A percentile compares a stretch with the other conserved stretches of the same genome.
Conservation (phyloP, 768 basidiomycete species). For the Pleurotus salmoneostramineus region DNA sequence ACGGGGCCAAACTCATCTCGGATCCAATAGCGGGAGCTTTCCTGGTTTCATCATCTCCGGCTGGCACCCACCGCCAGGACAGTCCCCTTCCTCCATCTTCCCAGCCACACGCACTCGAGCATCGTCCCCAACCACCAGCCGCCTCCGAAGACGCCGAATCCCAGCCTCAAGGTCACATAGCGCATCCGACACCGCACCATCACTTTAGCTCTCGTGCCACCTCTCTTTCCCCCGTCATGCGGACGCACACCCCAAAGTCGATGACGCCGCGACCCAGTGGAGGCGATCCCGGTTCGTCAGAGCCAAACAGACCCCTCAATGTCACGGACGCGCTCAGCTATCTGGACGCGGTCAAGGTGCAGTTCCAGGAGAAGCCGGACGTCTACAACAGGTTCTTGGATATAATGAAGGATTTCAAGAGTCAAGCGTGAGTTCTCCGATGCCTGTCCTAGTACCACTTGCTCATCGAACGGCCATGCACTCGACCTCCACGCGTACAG, state of each 20-base stretch:
- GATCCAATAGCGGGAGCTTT: slow-evolving; percentile 2
- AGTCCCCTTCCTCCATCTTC: background rate
- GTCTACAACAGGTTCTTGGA: slow-evolving; percentile 94
- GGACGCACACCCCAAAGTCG: slow-evolving; percentile 27
- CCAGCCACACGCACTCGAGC: background rate
- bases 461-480: background rate
- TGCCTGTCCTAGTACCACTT: background rate
- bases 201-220: background rate
- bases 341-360: slow-evolving; percentile 35
- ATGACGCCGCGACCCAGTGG: slow-evolving; percentile 37
- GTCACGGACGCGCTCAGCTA: slow-evolving; percentile 93
- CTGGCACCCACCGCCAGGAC: background rate
- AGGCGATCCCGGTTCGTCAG: slow-evolving; percentile 25
- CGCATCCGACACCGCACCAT: background rate
- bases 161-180: background rate
- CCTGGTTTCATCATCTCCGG: background rate
- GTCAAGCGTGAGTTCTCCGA: slow-evolving; percentile 68
- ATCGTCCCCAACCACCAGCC: background rate
- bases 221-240: slow-evolving; percentile 15
- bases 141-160: background rate
- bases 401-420: slow-evolving; percentile 99
- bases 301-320: slow-evolving; percentile 67
- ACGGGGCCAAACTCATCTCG: background rate
- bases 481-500: slow-evolving; percentile 26
- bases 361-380: slow-evolving; percentile 59